Base-by-base conservation (phyloP, 345 rosid species). In the Lenwebbia sp. region DNA sequence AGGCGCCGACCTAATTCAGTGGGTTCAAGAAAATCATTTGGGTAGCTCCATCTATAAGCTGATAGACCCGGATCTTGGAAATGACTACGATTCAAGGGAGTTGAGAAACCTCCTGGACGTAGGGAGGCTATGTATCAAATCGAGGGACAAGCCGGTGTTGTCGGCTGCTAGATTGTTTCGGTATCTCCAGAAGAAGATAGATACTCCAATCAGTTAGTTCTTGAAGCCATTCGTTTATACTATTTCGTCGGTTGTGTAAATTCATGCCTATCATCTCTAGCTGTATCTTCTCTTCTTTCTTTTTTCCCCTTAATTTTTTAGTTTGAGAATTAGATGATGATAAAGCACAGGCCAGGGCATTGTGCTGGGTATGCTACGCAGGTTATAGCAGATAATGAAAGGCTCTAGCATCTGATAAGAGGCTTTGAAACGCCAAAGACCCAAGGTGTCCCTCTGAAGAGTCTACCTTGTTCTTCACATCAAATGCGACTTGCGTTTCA, bases 51-150 rank as follows among this genome's bases (percentile, higher is more conserved):
- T 95, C 13, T 92, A 94, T 51, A 94, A 91, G 84, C 94, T 97
- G 96, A 94, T 97, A 85, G 98, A 97, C 85, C 99, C 99, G 3
- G 99, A 96, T 86, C 92, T 97, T 6, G 98, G 98, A 17, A 90
- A 91, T 88, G 89, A 87, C 84, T 95, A 94, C 54, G 90, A 89
- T 86, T 92, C 95, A 5, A 90, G 84, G 74, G 95, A 95, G 89
- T 96, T 97, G 55, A 94, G 90, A 89, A 91, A 90, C 85, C 96
- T 94, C 74, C 92, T 96, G 23, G 93, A 93, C 8, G 93, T 95
- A 40, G 99, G 99, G 81, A 92, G 94, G 83, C 87, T 93, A 53
- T 97, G 99, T 87, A 89, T 95, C 82, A 95, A 92, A 82, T 89
- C 95, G 10, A 89, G 90, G 88, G 91, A 92, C 60, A 91, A 92